These are phyloP conservation scores for Dichotomocladium elegans DNA, from an alignment of 371 early-diverging fungal species.

Conservation along the genomic window DNA sequence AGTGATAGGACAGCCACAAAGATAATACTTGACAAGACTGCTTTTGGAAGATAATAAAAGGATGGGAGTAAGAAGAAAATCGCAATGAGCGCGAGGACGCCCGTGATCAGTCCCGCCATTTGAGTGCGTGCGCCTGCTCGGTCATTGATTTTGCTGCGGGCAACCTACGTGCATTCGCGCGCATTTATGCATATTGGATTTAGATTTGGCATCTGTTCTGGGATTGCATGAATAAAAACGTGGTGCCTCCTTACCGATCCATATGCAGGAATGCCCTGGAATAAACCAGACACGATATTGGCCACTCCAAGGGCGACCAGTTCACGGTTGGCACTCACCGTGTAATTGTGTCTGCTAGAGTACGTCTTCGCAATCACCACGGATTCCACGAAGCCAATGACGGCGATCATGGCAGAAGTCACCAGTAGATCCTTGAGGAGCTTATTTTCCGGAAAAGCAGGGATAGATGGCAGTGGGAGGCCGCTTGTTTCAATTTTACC, in stretches of 20 bases:
- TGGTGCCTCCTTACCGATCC: slow-evolving; percentile 65
- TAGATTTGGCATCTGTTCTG: background rate
- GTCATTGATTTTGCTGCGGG: slow-evolving; percentile 88
- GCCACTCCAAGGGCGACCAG: slow-evolving; percentile 84
- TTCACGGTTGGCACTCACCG: slow-evolving; percentile 90
- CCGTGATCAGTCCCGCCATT: slow-evolving; percentile 79
- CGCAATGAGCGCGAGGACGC: slow-evolving; percentile 70
- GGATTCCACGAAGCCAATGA: slow-evolving; percentile 95
- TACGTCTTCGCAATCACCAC: slow-evolving; percentile 89
- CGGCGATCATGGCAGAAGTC: slow-evolving; percentile 73
- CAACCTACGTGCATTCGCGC: slow-evolving; percentile 41
- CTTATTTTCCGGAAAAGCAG: slow-evolving; percentile 48
- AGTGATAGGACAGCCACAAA: slow-evolving; percentile 82
- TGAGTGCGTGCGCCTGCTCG: slow-evolving; percentile 88
- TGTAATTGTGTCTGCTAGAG: slow-evolving; percentile 81
- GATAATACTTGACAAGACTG: slow-evolving; percentile 83
- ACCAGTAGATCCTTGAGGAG: slow-evolving; percentile 59
- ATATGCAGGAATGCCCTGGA: slow-evolving; percentile 86
- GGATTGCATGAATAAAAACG: background rate
- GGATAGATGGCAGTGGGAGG: slow-evolving; percentile 60
- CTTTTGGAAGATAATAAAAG: slow-evolving; percentile 84
- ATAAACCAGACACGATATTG: slow-evolving; percentile 78
- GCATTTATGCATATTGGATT: background rate
- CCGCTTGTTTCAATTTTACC: slow-evolving; percentile 63
- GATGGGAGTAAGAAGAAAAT: slow-evolving; percentile 74